A percentile compares a stretch with the other conserved stretches of the same genome.
phyloP scores from a whole-genome alignment of 2,329 filamentous ascomycete species.

The Botrytis aclada region DNA sequence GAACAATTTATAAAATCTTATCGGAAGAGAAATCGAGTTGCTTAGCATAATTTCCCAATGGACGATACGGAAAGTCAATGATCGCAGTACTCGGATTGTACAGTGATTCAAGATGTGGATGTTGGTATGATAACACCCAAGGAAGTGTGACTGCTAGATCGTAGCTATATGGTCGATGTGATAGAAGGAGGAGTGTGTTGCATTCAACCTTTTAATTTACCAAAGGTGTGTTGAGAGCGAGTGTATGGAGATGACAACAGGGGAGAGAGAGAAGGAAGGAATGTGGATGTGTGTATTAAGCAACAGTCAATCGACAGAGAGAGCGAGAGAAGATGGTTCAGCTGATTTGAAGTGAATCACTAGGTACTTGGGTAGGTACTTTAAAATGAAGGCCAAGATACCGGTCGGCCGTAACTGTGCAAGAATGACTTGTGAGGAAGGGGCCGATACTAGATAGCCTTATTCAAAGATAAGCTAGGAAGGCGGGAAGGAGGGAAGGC shows the following conservation, averaged over 20 bases:
- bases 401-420: not conserved
- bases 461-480: not conserved
- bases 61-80: not conserved
- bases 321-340: not conserved
- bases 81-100: not conserved
- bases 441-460: not conserved
- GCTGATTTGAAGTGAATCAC: not conserved
- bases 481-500: not conserved
- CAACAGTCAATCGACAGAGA: not conserved
- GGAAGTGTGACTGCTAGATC: not conserved
- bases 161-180: not conserved
- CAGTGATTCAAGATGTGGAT: not conserved
- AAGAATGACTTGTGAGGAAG: not conserved
- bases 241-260: too few relatives aligned
- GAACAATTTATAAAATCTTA: not conserved
- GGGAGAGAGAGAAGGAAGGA: not conserved
- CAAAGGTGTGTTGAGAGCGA: not conserved
- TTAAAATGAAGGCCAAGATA: slow-evolving; percentile 1
- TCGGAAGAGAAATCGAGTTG: not conserved
- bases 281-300: not conserved
- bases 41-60: not conserved
- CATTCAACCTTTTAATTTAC: not conserved
- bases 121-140: not conserved
- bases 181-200: not conserved
- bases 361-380: not conserved